These are phyloP conservation scores for Lasiodiplodia sp. DNA, from an alignment of 2,329 filamentous ascomycete genomes.

Conservation along the genomic window DNA sequence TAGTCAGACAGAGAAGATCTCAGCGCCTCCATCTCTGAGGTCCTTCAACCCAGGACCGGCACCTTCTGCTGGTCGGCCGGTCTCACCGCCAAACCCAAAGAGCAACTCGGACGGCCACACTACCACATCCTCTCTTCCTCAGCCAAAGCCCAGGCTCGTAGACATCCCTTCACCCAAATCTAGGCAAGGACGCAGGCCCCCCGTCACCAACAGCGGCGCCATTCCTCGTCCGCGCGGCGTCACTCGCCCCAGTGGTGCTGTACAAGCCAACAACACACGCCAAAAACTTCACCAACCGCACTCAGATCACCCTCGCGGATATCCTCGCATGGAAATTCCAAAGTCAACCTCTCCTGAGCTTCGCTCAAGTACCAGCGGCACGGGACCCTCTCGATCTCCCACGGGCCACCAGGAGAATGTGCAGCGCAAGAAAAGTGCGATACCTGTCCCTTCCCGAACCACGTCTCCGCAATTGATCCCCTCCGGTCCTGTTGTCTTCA, in stretches of 20 bases:
- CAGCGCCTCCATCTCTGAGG: neutral
- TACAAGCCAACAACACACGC: neutral
- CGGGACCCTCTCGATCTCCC: neutral
- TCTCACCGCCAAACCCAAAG: neutral
- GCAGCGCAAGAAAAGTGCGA: conserved; percentile 23
- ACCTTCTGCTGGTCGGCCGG: neutral
- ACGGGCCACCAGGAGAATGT: neutral
- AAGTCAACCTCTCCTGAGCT: neutral
- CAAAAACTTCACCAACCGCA: neutral
- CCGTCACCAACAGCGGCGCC: conserved; percentile 7
- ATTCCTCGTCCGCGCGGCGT: conserved; percentile 15
- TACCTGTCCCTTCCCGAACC: conserved; percentile 9
- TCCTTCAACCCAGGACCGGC: neutral
- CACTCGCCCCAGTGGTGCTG: neutral
- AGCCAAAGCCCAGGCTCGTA: conserved; percentile 10
- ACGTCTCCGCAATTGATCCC: conserved; percentile 2
- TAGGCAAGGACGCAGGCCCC: conserved; percentile 6
- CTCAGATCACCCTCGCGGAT: conserved; percentile 8
- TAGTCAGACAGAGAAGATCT: neutral
- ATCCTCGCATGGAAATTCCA: conserved; percentile 2
- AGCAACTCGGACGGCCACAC: neutral
- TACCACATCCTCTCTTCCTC: neutral
- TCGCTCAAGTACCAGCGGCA: neutral
- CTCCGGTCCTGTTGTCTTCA: neutral
- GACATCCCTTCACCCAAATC: conserved; percentile 18